Base-by-base conservation (phyloP, 2,329 filamentous ascomycete genomes). In the Diplodia corticola region DNA sequence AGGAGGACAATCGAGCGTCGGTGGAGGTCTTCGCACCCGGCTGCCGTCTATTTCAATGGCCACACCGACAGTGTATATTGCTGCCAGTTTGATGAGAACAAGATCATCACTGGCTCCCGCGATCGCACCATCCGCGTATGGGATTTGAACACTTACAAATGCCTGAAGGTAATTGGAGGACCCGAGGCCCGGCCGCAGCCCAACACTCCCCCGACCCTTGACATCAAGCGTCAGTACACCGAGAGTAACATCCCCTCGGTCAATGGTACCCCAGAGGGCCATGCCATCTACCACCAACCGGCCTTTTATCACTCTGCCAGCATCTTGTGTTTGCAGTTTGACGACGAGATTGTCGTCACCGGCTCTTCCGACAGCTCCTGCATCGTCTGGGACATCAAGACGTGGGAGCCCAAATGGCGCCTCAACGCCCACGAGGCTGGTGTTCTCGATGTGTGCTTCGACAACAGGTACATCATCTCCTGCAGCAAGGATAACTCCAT, bases 51-150 rank as follows among this genome's bases (percentile, higher is more conserved):
- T 77, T 85, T 99, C 24, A 92, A 95, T 72, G 95, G 95, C 2
- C 95, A 99, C 76, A 89, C 89, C 28, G 95, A 99, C 77, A 97
- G 93, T 70, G 96, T 99, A 66, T 99, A 99, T 80, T 99, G 95
- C 78, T 87, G 96, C 66, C 95, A 99, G 75, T 99, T 98, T 76
- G 95, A 99, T 77, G 94, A 98, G 89, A 85, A 91, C 75, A 99
- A 98, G 79, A 97, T 98, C 74, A 93, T 99, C 70, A 98, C 95
- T 2, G 95, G 95, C 30, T 97, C 94, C 10, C 89, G 95, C 69
- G 95, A 99, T 79, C 91, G 92, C 76, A 98, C 95, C 0, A 95
- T 99, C 71, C 91, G 95, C 60, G 88, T 99, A 35, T 99, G 95
- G 95, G 92, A 98, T 77, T 91, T 97, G 81, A 89, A 91, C 71